Conservation (phyloP, 768 basidiomycete species). For the Phanerochaete carnosa region DNA sequence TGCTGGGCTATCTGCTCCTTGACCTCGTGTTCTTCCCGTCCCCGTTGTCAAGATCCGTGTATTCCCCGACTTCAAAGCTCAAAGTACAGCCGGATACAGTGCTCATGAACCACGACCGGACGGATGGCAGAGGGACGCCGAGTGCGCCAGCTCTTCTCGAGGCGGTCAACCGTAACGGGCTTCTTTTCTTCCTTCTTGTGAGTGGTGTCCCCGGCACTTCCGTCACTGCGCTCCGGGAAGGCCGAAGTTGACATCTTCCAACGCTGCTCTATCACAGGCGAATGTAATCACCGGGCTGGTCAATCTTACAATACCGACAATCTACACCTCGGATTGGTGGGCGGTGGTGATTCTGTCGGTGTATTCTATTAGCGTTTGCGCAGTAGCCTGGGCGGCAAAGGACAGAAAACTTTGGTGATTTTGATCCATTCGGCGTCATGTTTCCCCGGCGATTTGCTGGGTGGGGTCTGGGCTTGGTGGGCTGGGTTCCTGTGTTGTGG, state of each 20-base stretch:
- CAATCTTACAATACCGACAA: constrained; percentile 77
- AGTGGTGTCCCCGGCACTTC: constrained; percentile 26
- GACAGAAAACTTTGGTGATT: constrained; percentile 32
- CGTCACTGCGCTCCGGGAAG: neutral
- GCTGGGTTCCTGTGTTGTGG: no score
- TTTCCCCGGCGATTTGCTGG: no score
- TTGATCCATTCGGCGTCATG: constrained; percentile 7
- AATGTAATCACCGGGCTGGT: constrained; percentile 84
- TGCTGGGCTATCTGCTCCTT: constrained; percentile 75
- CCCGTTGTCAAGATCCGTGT: constrained; percentile 29
- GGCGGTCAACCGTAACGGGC: constrained; percentile 79
- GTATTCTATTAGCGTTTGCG: constrained; percentile 61
- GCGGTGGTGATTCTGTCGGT: constrained; percentile 60
- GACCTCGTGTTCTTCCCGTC: constrained; percentile 68
- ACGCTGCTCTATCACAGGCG: constrained; percentile 47
- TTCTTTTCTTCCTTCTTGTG: constrained; percentile 80
- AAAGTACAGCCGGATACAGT: constrained; percentile 30
- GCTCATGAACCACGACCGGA: constrained; percentile 20
- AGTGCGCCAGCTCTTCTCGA: constrained; percentile 57
- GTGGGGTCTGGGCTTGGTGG: no score
- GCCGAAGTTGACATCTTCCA: neutral
- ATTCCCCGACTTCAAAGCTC: constrained; percentile 33
- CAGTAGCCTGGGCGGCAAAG: constrained; percentile 57
- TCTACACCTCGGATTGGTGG: constrained; percentile 58
- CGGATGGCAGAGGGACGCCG: constrained; percentile 19